Evolutionary conservation across 2,329 filamentous ascomycete species (phyloP), one percentile per base, ranked within the genome.

Genomic region (Fusarium sp.): DNA sequence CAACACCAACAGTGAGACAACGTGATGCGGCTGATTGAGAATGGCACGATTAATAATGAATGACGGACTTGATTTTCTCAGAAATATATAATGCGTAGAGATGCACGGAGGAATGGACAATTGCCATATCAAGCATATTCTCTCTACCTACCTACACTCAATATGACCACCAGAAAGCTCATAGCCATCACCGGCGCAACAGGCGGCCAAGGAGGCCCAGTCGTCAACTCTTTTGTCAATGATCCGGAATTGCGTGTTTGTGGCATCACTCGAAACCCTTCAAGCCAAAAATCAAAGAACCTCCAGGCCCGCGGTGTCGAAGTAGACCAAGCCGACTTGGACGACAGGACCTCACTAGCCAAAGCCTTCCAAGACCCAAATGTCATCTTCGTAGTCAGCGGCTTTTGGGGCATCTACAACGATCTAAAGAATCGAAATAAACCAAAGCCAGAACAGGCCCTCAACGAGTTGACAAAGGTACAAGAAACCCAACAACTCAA

Each of bases 151-250:
- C 33, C 20, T 38, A n/a, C 18, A 28, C 20, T 24, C 38, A 31
- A 31, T 7, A 65, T 65, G 62, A 35, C 33, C 20, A 41, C 33
- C 39, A 47, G 28, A 45, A 64, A 64, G 20, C 39, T 48, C 22
- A 56, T 65, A 35, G 62, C 48, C 14, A 51, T 66, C 22, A 38
- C 53, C 41, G 60, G 63, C 20, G 63, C 50, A 18, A 66, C 63
- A 20, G 63, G 63, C 14, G 38, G 42, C 6, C 60, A 66, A 50
- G 60, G 63, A 35, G 36, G 42, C n/a, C 61, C 66, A 15, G 53
- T 70, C 5, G 22, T 41, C 14, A 51, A 56, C n/a, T 53, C 50
- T 4, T 70, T 70, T 30, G 39, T 70, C 33, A 28, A 44, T 5
- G 55, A 66, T 8, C 18, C 42, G 22, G 22, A 26, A 41, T 66